Evolutionary conservation across 139 green algal species (phyloP), one percentile per base, ranked within the genome.

Genomic region (Chlorella ohadii): DNA sequence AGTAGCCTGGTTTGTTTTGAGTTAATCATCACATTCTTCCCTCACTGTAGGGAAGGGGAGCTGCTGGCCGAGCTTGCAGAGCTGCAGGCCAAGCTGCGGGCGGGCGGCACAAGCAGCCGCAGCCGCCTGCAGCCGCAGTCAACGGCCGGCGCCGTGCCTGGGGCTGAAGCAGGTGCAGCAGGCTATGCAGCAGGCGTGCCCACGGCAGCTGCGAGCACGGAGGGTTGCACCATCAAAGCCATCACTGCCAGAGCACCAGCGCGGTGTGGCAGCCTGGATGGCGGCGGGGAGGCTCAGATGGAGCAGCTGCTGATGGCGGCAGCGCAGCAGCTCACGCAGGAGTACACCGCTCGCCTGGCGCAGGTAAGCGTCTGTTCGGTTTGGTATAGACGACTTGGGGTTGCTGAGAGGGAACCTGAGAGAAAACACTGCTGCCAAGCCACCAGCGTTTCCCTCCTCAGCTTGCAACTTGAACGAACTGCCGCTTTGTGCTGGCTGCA

Each of bases 1-100:
- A n/a, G n/a, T n/a, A n/a, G n/a, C n/a, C n/a, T n/a, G n/a, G n/a
- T n/a, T n/a, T n/a, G n/a, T n/a, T n/a, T n/a, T n/a, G n/a, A n/a
- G n/a, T n/a, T n/a, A n/a, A n/a, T n/a, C n/a, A n/a, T n/a, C n/a
- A n/a, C n/a, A n/a, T n/a, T n/a, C n/a, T n/a, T n/a, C n/a, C n/a
- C n/a, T n/a, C n/a, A n/a, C n/a, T 83, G 78, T 41, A 83, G 78
- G 31, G 79, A 84, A 47, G 79, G 36, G 0, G 31, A 77, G 79
- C 25, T 84, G 65, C 79, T 84, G 15, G 51, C 65, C 16, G 65
- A 84, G 66, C 22, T 78, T 22, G 44, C 34, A 1, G 38, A 71
- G 47, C 65, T 84, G 44, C 25, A 76, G 31, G 65, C 34, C 15
- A 31, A 77, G 31, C 44, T 68, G 47, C 44, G 76, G 28, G 28